Conservation (phyloP, 140 eudicot genomes). For the Anethum foeniculum region DNA sequence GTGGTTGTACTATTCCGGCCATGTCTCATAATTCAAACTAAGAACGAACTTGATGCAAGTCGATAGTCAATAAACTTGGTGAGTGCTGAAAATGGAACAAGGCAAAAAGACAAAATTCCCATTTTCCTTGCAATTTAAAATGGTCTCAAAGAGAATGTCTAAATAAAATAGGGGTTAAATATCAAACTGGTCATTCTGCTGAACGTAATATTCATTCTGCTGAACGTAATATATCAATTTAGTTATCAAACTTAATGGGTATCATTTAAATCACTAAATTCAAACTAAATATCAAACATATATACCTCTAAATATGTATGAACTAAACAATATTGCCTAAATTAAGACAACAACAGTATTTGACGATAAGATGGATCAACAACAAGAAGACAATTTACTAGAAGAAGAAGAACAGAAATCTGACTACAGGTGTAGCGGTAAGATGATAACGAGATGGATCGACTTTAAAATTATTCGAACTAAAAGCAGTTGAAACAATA, state of each 20-base stretch:
- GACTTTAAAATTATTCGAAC: neutral
- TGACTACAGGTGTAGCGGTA: neutral
- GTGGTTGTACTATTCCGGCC: neutral
- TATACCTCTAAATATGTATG: too few relatives aligned
- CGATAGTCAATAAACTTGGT: neutral
- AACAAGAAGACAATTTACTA: neutral
- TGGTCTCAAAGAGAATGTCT: neutral
- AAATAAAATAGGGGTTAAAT: too few relatives aligned
- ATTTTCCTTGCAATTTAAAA: neutral
- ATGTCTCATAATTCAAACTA: neutral
- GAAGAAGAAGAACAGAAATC: neutral
- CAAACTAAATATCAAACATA: too few relatives aligned
- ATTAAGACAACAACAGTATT: neutral
- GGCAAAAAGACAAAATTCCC: neutral
- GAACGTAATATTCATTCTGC: too few relatives aligned
- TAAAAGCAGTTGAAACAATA: neutral
- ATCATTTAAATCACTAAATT: too few relatives aligned
- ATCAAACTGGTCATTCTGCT: too few relatives aligned
- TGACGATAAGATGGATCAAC: neutral
- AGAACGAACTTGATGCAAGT: neutral
- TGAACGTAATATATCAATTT: too few relatives aligned
- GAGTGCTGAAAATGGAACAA: neutral
- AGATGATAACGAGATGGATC: neutral
- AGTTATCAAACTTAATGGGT: too few relatives aligned
- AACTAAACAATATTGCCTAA: neutral